Conservation (phyloP, 78 protist species). For the Emiliania huxleyi region DNA sequence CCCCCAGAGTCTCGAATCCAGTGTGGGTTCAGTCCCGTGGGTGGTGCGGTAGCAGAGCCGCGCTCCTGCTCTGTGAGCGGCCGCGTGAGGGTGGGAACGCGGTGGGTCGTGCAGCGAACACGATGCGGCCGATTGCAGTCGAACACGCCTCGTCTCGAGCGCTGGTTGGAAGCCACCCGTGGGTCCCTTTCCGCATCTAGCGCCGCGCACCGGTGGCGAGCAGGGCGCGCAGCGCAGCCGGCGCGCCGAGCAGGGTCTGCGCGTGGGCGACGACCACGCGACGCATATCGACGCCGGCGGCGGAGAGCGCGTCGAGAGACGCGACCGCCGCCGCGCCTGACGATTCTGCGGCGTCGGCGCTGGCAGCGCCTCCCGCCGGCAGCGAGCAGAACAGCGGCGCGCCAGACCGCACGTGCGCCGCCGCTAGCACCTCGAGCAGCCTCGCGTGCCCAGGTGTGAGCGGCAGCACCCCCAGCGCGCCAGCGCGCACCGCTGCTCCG, state of each 20-base stretch:
- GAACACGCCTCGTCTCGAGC: too few species aligned
- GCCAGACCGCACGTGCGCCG: background rate
- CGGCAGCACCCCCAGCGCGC: background rate
- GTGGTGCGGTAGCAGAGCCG: too few species aligned
- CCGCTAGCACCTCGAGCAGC: background rate
- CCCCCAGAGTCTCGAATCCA: too few species aligned
- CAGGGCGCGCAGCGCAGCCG: background rate
- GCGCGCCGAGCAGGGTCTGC: background rate
- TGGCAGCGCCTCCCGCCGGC: background rate
- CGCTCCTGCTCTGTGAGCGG: too few species aligned
- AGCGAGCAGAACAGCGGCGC: background rate
- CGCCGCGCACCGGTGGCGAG: background rate
- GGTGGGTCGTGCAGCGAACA: too few species aligned
- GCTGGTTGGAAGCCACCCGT: too few species aligned
- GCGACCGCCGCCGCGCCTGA: background rate
- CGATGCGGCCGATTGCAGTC: too few species aligned
- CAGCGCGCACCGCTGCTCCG: background rate
- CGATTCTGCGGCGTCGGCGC: background rate
- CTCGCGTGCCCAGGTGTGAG: background rate
- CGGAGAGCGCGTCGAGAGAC: background rate
- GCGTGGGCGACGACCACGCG: background rate
- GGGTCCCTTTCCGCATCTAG: too few species aligned
- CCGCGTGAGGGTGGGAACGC: too few species aligned
- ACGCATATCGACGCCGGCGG: background rate
- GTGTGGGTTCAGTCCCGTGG: too few species aligned